A percentile compares a stretch with the other conserved stretches of the same genome.
These are phyloP conservation scores for Drechslerella dactyloides DNA, from an alignment of 2,329 filamentous ascomycete genomes.

Conservation along the genomic window DNA sequence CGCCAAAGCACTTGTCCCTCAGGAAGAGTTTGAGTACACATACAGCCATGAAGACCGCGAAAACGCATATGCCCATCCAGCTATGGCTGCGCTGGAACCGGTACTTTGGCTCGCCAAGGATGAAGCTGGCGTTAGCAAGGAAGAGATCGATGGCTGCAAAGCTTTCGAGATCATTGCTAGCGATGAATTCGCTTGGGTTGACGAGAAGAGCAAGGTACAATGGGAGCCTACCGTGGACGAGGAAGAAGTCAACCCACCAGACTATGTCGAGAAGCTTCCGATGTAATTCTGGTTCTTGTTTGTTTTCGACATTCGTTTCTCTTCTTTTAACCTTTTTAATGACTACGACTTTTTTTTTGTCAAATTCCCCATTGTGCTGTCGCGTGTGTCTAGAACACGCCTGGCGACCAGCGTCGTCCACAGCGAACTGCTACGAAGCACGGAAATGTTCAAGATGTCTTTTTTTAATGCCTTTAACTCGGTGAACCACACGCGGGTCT, in stretches of 20 bases:
- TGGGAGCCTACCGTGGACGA: constrained; percentile 62
- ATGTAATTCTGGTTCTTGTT: constrained; percentile 20
- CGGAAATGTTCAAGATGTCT: neutral
- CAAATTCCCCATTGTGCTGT: neutral
- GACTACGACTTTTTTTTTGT: constrained; percentile 44
- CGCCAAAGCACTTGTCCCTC: constrained; percentile 73
- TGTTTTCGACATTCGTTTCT: constrained; percentile 2
- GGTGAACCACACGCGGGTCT: neutral
- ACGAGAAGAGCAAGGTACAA: constrained; percentile 71
- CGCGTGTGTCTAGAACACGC: constrained; percentile 1
- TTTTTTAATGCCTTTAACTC: neutral
- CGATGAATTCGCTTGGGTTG: constrained; percentile 74
- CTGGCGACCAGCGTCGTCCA: neutral
- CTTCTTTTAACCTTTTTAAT: constrained; percentile 35
- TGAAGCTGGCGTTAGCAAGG: constrained; percentile 72
- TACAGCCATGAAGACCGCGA: constrained; percentile 69
- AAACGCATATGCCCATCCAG: constrained; percentile 76
- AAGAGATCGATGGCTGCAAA: constrained; percentile 75
- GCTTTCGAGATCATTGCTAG: constrained; percentile 76
- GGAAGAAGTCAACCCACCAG: constrained; percentile 65
- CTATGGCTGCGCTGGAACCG: constrained; percentile 68
- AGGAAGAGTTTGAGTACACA: constrained; percentile 63
- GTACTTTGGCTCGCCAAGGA: constrained; percentile 87
- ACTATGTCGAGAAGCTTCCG: constrained; percentile 64
- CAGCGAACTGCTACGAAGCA: neutral